Evolutionary conservation across 2,329 filamentous ascomycete genomes (phyloP), one percentile per base, ranked within the genome.

Genomic region (Didymosphaeria variabile): DNA sequence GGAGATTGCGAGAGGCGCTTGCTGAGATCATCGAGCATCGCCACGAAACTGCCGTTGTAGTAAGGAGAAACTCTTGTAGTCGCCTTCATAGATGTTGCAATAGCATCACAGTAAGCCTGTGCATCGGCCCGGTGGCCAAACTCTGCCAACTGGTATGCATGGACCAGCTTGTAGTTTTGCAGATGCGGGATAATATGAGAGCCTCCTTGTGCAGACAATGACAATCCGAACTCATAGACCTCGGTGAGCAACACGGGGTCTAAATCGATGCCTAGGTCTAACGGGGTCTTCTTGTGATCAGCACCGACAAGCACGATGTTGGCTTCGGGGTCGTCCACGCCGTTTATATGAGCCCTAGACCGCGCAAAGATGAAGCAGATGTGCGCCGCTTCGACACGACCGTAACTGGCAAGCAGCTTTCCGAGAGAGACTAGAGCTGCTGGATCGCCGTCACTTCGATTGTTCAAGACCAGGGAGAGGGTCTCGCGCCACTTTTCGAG

Each of bases 401-500:
- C 92, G 76, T 99, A 99, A 47, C 91, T 88, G 13, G 90, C 87
- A 17, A 99, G 82, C 12, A 99, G 84, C 64, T 88, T 91, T 15
- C 94, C 94, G 31, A 99, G 85, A 0, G 93, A 88, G 58, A 91
- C 84, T 31, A 99, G 80, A 6, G 93, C 93, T 60, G 89, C 87
- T 10, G 86, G 85, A 77, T 99, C 95, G 31, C 92, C 90, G 2
- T 86, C 79, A 64, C 91, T 97, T 62, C 95, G 89, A 78, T 99
- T 99, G 79, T 91, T 94, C 45, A 97, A 79, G 29, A 98, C 87
- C 61, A 99, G 82, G 1, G 90, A 88, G 42, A 98, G 81, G 0
- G 95, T 97, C 78, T 99, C 95, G 46, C 89, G 89, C 95, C 95
- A 99, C 77, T 93, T 93, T 71, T 98, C 92, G 21, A 99, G 83